Evolutionary conservation across 106 monocot genomes (phyloP).

Genomic region (Platanthera guangdongensis): DNA sequence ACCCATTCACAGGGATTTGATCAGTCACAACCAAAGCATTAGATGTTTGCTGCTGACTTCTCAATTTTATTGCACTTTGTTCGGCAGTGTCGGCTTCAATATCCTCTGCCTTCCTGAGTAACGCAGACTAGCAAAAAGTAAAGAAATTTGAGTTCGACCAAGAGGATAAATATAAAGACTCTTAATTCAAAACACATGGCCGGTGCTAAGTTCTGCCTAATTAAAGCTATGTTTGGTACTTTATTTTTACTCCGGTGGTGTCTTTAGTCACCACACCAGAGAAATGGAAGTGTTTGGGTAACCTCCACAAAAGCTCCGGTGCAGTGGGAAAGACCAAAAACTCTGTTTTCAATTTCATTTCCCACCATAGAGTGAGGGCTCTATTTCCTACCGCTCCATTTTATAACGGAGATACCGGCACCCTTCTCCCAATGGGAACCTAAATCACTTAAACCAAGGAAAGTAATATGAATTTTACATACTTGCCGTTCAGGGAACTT

Average conservation of each 20-base stretch:
- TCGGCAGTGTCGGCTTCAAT: constrained; percentile 92
- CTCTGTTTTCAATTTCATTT: no score
- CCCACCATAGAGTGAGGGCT: no score
- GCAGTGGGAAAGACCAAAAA: no score
- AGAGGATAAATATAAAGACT: background rate
- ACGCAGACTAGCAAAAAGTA: constrained; percentile 38
- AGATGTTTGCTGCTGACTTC: constrained; percentile 86
- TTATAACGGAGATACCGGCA: no score
- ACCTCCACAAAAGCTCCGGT: no score
- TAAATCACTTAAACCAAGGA: background rate
- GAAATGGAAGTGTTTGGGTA: no score
- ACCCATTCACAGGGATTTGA: constrained; percentile 63
- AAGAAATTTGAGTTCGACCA: background rate
- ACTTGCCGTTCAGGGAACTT: constrained; percentile 99
- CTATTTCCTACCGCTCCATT: no score
- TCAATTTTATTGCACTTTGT: constrained; percentile 91
- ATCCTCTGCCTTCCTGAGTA: constrained; percentile 91
- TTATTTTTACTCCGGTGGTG: no score
- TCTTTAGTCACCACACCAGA: no score
- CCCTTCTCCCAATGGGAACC: no score
- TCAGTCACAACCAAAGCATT: constrained; percentile 87
- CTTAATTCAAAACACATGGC: background rate
- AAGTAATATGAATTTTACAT: constrained; percentile 2
- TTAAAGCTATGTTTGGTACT: background rate
- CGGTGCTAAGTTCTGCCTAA: background rate